Conservation (phyloP, 495 filamentous ascomycete genomes). For the Aspergillus steynii region DNA sequence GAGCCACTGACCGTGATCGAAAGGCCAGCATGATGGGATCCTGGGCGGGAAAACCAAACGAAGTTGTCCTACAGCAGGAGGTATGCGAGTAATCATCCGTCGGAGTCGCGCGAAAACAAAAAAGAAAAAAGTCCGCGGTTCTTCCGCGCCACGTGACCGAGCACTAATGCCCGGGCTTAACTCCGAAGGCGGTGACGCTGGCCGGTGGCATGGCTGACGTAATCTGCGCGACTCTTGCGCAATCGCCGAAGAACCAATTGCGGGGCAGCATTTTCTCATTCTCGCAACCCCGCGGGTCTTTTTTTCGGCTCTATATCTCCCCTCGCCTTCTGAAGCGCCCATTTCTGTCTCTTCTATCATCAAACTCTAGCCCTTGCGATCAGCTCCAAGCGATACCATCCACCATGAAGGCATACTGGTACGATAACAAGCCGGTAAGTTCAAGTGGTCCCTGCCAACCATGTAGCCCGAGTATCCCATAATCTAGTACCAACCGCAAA, state of each 20-base stretch:
- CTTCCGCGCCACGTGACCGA: background rate
- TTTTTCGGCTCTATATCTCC: conserved; percentile 12
- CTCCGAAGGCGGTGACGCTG: conserved; percentile 23
- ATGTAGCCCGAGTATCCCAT: conserved; percentile 3
- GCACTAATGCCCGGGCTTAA: conserved; percentile 6
- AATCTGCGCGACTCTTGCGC: conserved; percentile 25
- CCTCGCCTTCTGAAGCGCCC: background rate
- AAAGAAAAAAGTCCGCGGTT: background rate
- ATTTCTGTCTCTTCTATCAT: background rate
- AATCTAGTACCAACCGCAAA: conserved; percentile 14
- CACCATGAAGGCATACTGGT: conserved; percentile 82
- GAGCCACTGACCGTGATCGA: conserved; percentile 30
- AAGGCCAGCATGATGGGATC: conserved; percentile 35
- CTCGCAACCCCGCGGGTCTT: conserved; percentile 40
- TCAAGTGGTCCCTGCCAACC: background rate
- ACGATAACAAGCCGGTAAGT: conserved; percentile 75
- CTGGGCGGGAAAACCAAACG: background rate
- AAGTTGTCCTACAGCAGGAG: background rate
- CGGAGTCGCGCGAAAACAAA: background rate
- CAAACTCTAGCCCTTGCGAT: background rate
- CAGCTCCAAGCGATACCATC: conserved; percentile 8
- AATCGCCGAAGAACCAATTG: conserved; percentile 35
- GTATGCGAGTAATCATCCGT: background rate
- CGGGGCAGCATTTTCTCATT: conserved; percentile 48
- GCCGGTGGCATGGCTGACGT: conserved; percentile 20